A percentile compares a stretch with the other conserved stretches of the same genome.
Conservation (phyloP, 306 rosid species). For the Hippophae tibetana region DNA sequence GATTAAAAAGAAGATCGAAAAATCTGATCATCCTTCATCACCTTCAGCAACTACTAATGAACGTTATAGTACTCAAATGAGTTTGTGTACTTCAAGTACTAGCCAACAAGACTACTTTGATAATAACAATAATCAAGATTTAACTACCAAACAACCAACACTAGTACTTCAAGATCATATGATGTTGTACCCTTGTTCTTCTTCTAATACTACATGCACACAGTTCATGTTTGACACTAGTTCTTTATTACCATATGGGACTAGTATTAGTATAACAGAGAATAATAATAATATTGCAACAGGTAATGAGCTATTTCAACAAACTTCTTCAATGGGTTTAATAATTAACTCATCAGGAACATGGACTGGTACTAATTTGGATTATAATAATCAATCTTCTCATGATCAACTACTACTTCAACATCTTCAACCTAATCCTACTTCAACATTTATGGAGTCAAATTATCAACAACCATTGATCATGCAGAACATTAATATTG, state of each 20-base stretch:
- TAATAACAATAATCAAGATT: conserved; percentile 21
- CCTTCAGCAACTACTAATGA: conserved; percentile 8
- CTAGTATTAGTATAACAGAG: conserved; percentile 30
- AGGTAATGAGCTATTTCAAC: neutral
- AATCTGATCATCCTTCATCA: conserved; percentile 27
- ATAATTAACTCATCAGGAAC: too few relatives aligned
- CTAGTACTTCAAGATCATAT: conserved; percentile 20
- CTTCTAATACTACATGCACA: conserved; percentile 47
- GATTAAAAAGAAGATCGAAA: conserved; percentile 64
- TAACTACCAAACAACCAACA: conserved; percentile 20
- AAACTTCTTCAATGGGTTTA: too few relatives aligned
- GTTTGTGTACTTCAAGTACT: conserved; percentile 18
- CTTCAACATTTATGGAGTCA: conserved; percentile 7
- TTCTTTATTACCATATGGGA: conserved; percentile 2
- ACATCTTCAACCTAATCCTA: conserved; percentile 9
- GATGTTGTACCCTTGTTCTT: neutral
- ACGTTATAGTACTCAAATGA: conserved; percentile 16
- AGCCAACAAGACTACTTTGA: conserved; percentile 29
- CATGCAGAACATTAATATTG: conserved; percentile 39
- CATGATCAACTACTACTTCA: conserved; percentile 22
- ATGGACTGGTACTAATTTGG: neutral
- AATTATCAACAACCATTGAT: conserved; percentile 39
- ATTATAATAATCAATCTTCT: neutral
- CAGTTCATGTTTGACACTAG: conserved; percentile 48
- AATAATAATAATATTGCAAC: conserved; percentile 18